These are phyloP conservation scores for Auriscalpium orientale DNA, from an alignment of 768 basidiomycete genomes.

Conservation along the genomic window DNA sequence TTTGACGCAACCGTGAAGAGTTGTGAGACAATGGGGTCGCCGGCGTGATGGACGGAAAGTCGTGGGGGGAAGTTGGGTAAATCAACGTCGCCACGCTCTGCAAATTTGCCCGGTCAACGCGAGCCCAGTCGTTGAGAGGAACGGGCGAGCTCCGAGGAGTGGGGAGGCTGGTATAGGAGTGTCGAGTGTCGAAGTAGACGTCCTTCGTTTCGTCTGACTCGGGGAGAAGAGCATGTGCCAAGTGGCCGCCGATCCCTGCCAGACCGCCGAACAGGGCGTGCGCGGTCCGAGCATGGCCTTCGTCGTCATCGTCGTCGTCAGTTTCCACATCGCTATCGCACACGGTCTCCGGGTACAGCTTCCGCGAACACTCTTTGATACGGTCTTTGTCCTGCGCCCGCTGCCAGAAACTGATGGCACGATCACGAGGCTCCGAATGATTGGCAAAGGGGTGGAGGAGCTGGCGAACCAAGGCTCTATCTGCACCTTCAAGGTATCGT, in stretches of 20 bases:
- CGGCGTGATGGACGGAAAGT: no score
- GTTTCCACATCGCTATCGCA: slow-evolving; percentile 8
- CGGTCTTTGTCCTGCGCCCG: slow-evolving; percentile 4
- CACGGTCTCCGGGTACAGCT: neutral
- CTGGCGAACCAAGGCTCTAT: slow-evolving; percentile 24
- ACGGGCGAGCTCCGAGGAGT: no score
- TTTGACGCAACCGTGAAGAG: no score
- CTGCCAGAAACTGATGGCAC: slow-evolving; percentile 3
- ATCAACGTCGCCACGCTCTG: no score
- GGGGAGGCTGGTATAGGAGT: no score
- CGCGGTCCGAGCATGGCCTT: slow-evolving; percentile 4
- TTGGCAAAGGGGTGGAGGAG: neutral
- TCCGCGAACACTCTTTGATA: neutral
- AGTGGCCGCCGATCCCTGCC: neutral
- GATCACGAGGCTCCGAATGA: neutral
- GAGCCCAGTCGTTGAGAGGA: no score
- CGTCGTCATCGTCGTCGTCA: slow-evolving; percentile 5
- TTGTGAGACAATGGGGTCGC: no score
- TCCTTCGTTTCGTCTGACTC: no score
- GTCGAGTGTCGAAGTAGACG: no score
- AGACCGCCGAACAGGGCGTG: slow-evolving; percentile 2
- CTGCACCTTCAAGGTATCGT: slow-evolving; percentile 32
- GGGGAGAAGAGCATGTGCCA: no score
- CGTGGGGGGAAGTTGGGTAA: no score
- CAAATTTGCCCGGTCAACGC: no score